Evolutionary conservation across 2,329 filamentous ascomycete species (phyloP), one percentile per base, ranked within the genome.

Genomic region (Fusarium sp.): DNA sequence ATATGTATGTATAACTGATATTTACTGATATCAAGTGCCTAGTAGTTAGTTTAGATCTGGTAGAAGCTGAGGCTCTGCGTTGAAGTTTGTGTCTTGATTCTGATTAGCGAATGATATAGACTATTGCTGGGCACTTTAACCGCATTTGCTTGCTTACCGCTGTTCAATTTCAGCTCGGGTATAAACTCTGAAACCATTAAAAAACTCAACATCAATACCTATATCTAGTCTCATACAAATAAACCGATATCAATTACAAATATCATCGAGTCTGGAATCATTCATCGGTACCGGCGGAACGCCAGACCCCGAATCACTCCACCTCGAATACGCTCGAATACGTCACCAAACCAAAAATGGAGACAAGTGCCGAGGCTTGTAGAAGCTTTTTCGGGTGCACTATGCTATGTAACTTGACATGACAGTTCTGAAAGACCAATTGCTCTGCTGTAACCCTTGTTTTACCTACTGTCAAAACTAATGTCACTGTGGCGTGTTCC

Each of bases 351-450:
- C 68, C 71, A 57, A 38, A 65, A 73, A 62, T 45, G 64, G 70
- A 40, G 46, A 42, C 63, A 49, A 62, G 53, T 72, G 51, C 71
- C 71, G 71, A 72, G 69, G 71, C 58, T 72, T 62, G 66, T 66
- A 38, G 45, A 52, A 62, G 45, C 50, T 49, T n/a, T 42, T 19
- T 57, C 9, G 17, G 31, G 31, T 14, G 46, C 19, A 40, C 26
- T 28, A 34, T 14, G 38, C 19, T 42, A 22, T 57, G 31, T 62
- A 40, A 50, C 42, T 57, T 21, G 31, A 46, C 44, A 57, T 13
- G 34, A 28, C 40, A 42, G 36, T 42, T 39, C 13, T 57, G 28
- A 22, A 40, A 31, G 17, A 10, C 43, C 43, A 28, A n/a, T 45
- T 31, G 15, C 6, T 26, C 14, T 26, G 52, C 7, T 50, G 13